Evolutionary conservation across 2,329 filamentous ascomycete species (phyloP), one percentile per base, ranked within the genome.

Genomic region (Claviceps sp.): DNA sequence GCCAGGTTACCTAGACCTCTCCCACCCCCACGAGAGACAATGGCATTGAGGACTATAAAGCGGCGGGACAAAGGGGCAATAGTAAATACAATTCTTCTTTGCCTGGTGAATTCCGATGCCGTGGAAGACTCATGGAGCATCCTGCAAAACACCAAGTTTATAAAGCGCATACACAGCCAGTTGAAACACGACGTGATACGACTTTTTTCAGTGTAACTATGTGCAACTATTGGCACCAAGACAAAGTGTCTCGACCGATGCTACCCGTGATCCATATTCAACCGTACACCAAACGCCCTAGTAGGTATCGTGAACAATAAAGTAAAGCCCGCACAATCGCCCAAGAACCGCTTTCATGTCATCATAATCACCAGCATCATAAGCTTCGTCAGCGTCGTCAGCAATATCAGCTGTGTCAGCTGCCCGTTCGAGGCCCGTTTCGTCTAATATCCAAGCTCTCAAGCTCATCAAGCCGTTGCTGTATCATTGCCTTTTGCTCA

Each of bases 401-500:
- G 8, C 43, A 40, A 14, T 8, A n/a, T n/a, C 38, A 40, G 13
- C 46, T 22, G 30, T n/a, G 6, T 44, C 24, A 42, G 16, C 20
- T 47, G 38, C 20, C 30, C 22, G 2, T n/a, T 30, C 38, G 26
- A 40, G 43, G 20, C 37, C n/a, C 37, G 13, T 44, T 20, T 52
- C 37, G 37, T 24, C 40, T 22, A n/a, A 20, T 44, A 37, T 52
- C 43, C 5, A 22, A 22, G 20, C 48, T 52, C 52, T 67, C 62
- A 49, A 69, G 52, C 57, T 68, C 61, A 43, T 67, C 61, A 18
- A 68, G 62, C 16, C 66, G 65, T 18, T 62, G 63, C 52, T 67
- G 63, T 24, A 69, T 67, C 14, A 59, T 60, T 11, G 59, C 64
- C 49, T 68, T 67, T 34, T 68, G 65, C n/a, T 61, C 62, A 20